A percentile compares a stretch with the other conserved stretches of the same genome.
These are phyloP conservation scores for Cadophora gregata DNA, from an alignment of 2,329 filamentous ascomycete species.

Conservation along the genomic window DNA sequence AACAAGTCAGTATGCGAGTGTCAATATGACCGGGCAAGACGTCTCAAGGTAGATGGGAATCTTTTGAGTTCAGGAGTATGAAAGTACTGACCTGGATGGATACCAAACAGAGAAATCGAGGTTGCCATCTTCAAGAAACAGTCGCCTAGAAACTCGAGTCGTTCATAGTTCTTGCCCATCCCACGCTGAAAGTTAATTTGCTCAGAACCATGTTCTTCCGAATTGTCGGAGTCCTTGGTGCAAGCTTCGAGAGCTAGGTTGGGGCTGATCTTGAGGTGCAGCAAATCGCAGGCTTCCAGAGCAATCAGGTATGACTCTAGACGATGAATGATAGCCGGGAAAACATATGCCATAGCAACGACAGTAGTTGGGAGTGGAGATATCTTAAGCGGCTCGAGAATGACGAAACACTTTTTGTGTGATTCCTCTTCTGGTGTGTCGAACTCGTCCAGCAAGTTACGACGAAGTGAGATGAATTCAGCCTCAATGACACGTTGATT, in stretches of 20 bases:
- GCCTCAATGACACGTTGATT: slow-evolving; percentile 84
- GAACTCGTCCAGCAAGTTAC: slow-evolving; percentile 80
- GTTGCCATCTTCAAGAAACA: slow-evolving; percentile 96
- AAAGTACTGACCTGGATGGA: too few relatives aligned
- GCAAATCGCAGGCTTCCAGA: slow-evolving; percentile 70
- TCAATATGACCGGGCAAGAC: too few relatives aligned
- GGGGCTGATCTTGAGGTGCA: slow-evolving; percentile 69
- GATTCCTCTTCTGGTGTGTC: slow-evolving; percentile 55
- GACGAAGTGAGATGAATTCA: slow-evolving; percentile 74
- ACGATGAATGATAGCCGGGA: slow-evolving; percentile 85
- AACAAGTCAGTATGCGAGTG: too few relatives aligned
- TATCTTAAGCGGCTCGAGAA: slow-evolving; percentile 77
- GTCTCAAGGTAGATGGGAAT: too few relatives aligned
- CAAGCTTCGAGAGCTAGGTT: slow-evolving; percentile 83
- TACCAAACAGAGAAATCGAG: slow-evolving; percentile 82
- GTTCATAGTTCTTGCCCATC: slow-evolving; percentile 95
- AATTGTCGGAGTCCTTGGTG: slow-evolving; percentile 90
- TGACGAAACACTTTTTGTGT: slow-evolving; percentile 65
- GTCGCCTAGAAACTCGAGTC: slow-evolving; percentile 92
- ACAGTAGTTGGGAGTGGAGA: slow-evolving; percentile 75
- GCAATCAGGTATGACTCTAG: slow-evolving; percentile 83
- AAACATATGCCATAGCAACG: slow-evolving; percentile 75
- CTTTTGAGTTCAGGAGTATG: too few relatives aligned
- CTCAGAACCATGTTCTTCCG: slow-evolving; percentile 71
- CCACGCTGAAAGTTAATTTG: slow-evolving; percentile 78